phyloP scores from a whole-genome alignment of 2,329 filamentous ascomycete species.

The Colletotrichum liaoningense region DNA sequence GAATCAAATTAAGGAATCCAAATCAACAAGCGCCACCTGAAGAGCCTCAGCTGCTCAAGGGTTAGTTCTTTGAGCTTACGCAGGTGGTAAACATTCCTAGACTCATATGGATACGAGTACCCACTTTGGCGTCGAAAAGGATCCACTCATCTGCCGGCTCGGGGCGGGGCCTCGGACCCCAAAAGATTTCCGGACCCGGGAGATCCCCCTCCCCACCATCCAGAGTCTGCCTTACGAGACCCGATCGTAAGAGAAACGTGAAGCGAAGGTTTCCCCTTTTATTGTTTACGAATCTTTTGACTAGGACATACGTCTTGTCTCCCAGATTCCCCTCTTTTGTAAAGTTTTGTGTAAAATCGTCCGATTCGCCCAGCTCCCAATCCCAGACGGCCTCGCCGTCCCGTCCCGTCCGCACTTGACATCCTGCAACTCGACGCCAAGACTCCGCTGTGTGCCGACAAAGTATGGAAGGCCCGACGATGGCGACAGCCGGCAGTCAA shows the following conservation, averaged over 20 bases:
- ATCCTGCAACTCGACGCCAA: background rate
- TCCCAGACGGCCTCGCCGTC: background rate
- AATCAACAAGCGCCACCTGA: too few relatives aligned
- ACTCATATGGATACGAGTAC: background rate
- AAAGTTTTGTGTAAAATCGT: too few relatives aligned
- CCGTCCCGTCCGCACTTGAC: background rate
- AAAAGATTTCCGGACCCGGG: background rate
- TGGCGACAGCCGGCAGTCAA: background rate
- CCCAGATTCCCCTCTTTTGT: too few relatives aligned
- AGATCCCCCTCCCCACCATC: background rate
- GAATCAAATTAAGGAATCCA: too few relatives aligned
- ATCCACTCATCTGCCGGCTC: background rate
- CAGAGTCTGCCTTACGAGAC: background rate
- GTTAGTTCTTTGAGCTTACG: background rate
- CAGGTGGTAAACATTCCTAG: background rate
- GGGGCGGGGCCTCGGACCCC: background rate
- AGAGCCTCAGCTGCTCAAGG: background rate
- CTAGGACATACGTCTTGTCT: background rate
- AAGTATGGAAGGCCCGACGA: background rate
- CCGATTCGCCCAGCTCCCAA: background rate
- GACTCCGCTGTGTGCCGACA: background rate
- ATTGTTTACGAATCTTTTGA: background rate
- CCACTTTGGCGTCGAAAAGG: background rate
- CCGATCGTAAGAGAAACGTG: too few relatives aligned
- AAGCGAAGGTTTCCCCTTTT: background rate